Percentiles rank a stretch among this genome's conserved stretches.
Conservation (phyloP, 2,329 filamentous ascomycete genomes). For the Leptodontidium sp. region DNA sequence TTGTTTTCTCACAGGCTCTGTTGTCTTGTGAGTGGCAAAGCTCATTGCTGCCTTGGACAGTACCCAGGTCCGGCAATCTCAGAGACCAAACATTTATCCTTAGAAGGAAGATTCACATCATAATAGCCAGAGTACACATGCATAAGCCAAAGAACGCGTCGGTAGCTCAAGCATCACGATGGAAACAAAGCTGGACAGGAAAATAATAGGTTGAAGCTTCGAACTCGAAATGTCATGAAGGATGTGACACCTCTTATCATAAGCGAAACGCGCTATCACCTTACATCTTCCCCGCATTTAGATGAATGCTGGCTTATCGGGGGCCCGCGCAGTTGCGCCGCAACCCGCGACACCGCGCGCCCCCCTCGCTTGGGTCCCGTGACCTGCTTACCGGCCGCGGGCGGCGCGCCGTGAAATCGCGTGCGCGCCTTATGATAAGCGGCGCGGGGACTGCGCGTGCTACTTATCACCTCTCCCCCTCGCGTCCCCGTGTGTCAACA, state of each 20-base stretch:
- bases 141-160: background rate
- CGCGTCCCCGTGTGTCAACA: too few relatives aligned
- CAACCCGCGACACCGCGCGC: too few relatives aligned
- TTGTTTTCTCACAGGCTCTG: background rate
- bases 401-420: too few relatives aligned
- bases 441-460: too few relatives aligned
- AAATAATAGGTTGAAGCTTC: background rate
- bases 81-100: too few relatives aligned
- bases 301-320: too few relatives aligned
- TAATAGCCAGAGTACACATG: background rate
- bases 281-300: background rate
- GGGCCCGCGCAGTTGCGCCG: too few relatives aligned
- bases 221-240: background rate
- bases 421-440: too few relatives aligned
- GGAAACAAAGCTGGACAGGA: background rate
- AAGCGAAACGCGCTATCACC: conserved; percentile 1
- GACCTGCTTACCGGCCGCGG: too few relatives aligned
- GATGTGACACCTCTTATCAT: conserved; percentile 6
- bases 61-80: too few relatives aligned
- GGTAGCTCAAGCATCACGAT: background rate
- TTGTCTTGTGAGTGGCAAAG: background rate
- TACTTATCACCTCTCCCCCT: too few relatives aligned
- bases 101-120: background rate
- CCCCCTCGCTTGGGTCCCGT: too few relatives aligned
- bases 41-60: conserved; percentile 12